These are phyloP conservation scores for Rhipidocladum racemiflorum DNA, from an alignment of 176 grass and related monocot genomes.

Conservation along the genomic window DNA sequence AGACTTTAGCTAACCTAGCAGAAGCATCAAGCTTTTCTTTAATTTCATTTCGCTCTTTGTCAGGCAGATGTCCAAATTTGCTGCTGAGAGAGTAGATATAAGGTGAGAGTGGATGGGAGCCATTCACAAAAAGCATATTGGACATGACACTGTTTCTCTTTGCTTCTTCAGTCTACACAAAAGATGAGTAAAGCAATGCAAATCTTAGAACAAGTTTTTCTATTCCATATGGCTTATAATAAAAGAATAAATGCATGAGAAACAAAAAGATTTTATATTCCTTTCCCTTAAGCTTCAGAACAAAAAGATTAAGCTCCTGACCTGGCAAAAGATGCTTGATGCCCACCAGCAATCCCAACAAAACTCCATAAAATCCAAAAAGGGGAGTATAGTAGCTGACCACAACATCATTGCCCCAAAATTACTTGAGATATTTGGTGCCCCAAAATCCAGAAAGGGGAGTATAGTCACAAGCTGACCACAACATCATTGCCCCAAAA, in stretches of 20 bases:
- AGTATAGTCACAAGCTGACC: no score
- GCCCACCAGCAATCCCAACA: conserved; percentile 85
- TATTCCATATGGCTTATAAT: conserved; percentile 8
- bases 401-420: no score
- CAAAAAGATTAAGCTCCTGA: conserved; percentile 70
- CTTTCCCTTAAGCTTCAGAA: conserved; percentile 90
- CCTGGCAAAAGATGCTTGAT: conserved; percentile 96
- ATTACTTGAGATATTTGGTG: no score
- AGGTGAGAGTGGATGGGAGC: conserved; percentile 80
- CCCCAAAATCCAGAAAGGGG: no score
- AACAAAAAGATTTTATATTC: no score
- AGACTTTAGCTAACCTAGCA: conserved; percentile 69
- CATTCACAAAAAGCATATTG: conserved; percentile 97
- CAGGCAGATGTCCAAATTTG: conserved; percentile 70
- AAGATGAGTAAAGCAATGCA: conserved; percentile 26
- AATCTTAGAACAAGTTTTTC: conserved; percentile 15
- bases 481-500: no score
- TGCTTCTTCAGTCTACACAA: conserved; percentile 83
- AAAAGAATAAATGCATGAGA: conserved; percentile 16
- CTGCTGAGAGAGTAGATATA: conserved; percentile 88
- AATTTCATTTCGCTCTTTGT: conserved; percentile 55
- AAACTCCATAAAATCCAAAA: conserved; percentile 92
- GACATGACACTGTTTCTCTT: conserved; percentile 84
- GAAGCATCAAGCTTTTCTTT: conserved; percentile 84
- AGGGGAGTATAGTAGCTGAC: conserved; percentile 86